Evolutionary conservation across 805 yeast genomes (phyloP), one percentile per base, ranked within the genome.

Genomic region (Candida ipomoeae): DNA sequence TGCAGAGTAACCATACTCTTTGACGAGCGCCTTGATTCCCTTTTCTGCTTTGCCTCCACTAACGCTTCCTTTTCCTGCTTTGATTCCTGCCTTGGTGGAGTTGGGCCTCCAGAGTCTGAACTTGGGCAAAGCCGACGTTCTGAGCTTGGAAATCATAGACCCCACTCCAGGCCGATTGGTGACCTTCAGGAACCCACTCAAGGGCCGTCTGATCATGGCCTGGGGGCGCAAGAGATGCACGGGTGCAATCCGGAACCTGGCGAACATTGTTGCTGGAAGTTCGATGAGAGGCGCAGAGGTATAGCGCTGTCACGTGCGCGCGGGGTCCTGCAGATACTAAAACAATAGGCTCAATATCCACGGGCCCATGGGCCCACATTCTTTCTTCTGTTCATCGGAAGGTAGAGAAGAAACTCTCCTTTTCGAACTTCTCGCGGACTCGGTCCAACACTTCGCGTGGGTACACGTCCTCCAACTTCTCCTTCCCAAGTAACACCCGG

Each of bases 1-100:
- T 0, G 96, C 97, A 15, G 95, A 81, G 72, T 86, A 89, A 0
- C 99, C 99, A 66, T 94, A 94, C 62, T 87, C 85, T 62, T 87
- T 84, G 61, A 87, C 78, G 55, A 94, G 73, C 10, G 80, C 84
- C 65, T 82, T 88, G 34, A 81, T 66, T 13, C 83, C 83, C 1
- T 70, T 65, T 17, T 75, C 68, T 46, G 73, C 29, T 26, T 26
- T 26, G 29, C 29, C 29, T 26, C 29, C 29, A 26, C 11, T 26
- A 26, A 4, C 29, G 11, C 11, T 26, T 26, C 11, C 29, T 26
- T 26, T 26, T 26, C 29, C 29, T 26, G 29, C 29, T 0, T 26
- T 26, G 29, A 26, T 26, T 26, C 29, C 36, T 4, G 41, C 50
- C 15, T 46, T 26, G 20, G 51, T 38, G 32, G 48, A 44, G 35